Evolutionary conservation across 345 rosid genomes (phyloP).

Genomic region (Pistacia atlantica): DNA sequence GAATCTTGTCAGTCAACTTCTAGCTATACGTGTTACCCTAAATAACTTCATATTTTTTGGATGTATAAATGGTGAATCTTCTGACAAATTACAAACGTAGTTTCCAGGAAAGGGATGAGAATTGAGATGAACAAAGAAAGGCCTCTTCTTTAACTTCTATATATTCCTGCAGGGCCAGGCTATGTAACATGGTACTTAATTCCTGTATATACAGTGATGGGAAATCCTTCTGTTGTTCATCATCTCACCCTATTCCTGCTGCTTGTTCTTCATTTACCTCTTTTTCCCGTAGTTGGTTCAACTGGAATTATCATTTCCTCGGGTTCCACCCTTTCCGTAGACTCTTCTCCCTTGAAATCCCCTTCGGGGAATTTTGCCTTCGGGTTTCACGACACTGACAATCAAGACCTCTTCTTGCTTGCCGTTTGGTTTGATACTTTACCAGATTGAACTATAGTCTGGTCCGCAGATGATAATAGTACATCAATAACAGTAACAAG

Average conservation of each 20-base stretch:
- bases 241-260: not conserved
- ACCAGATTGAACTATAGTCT: conserved; percentile 23
- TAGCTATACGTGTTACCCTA: too few species aligned
- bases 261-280: not conserved
- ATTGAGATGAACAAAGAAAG: not conserved
- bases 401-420: conserved; percentile 24
- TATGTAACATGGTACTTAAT: not conserved
- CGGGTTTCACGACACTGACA: conserved; percentile 20
- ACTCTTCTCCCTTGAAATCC: conserved; percentile 26
- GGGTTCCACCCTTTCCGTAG: conserved; percentile 14
- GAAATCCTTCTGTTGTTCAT: not conserved
- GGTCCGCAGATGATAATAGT: conserved; percentile 19
- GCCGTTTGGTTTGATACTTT: conserved; percentile 38
- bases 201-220: not conserved
- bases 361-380: conserved; percentile 32
- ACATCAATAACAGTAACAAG: not conserved
- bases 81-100: too few species aligned
- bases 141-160: not conserved
- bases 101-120: too few species aligned
- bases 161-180: not conserved
- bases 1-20: too few species aligned
- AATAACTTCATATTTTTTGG: too few species aligned
- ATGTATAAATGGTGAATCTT: too few species aligned
- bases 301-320: not conserved
- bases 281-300: not conserved